Base-by-base conservation (phyloP, 176 grass and related monocot genomes). In the Olyra latifolia region DNA sequence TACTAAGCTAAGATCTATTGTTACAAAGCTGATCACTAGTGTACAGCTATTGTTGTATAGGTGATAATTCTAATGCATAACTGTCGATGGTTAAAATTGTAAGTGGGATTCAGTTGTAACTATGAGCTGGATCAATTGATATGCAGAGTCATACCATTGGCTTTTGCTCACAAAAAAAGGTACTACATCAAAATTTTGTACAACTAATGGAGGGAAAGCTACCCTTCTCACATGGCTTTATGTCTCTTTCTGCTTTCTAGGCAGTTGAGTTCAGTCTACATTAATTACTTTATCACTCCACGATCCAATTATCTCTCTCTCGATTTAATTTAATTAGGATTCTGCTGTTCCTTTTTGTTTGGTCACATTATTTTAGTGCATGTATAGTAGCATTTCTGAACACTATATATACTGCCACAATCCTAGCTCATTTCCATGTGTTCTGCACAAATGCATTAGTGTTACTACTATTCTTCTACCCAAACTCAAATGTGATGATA, bases 351-450 rank as follows among this genome's bases (percentile, higher is more conserved):
- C 69, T 41, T 58, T 75, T 75, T 45, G 55, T 64, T 50, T 41
- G 84, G 52, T 81, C 70, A 74, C 60, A 68, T 58, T 75, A 50
- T 40, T 81, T 81, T 60, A 71, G 9, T 63, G 58, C 23, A 60
- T 60, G 77, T 30, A 47, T 61, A 69, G 77, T 69, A 75, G 50
- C 12, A 35, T 69, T 58, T 87, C 25, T 61, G 62, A 41, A 16
- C 41, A 60, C 78, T 81, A 69, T 72, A 85, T 87, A 87, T 75
- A 81, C 54, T 65, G 0, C 22, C 29, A 75, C 62, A 25, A 69
- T 29, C 62, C 69, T 75, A 15, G 11, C 29, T 75, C 71, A 81
- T 30, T 74, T 50, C 30, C 29, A 17, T 81, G 62, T 40, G 50
- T 50, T 42, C 5, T 60, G 55, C 73, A 45, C 2, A 76, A 19